Base-by-base conservation (phyloP, 2,329 filamentous ascomycete genomes). In the Curvularia sp. region DNA sequence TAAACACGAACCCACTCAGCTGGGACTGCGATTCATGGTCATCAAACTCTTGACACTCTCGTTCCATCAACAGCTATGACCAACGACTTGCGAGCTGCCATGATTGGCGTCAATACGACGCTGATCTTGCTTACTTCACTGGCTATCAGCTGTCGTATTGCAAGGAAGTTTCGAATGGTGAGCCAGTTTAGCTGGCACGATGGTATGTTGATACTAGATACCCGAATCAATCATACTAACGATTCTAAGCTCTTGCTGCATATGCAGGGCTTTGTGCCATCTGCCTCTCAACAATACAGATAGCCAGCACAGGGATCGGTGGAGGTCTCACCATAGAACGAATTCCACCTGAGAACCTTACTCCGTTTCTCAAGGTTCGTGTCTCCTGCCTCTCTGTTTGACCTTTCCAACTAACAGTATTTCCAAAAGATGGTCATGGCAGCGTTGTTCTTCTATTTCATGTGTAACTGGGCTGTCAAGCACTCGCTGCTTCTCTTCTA, bases 401-500 rank as follows among this genome's bases (percentile, higher is more conserved):
- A 24, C 12, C 2, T 15, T 10, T 7, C 8, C 1, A 9, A 18
- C 52, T 58, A 1, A 58, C 26, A 4, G 5, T 2, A n/a, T 22
- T 20, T 13, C 4, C 2, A 2, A 12, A 20, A 71, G 56, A 42
- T 70, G 24, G 50, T 60, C 51, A 67, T 67, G 66, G 74, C 62
- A 10, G 64, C 70, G 5, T 62, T 65, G 18, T 58, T 73, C 20
- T 77, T 78, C 62, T 80, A 80, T 64, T 77, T 78, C 58, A 56
- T 67, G 43, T 77, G 75, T 53, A 77, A 79, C 54, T 78, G 77
- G 72, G 74, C 71, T 46, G 70, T 79, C 58, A 79, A 79, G 63
- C 68, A 79, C 42, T 77, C 76, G 0, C 68, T 79, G 7, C 69
- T 79, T 7, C 64, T 77, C 55, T 73, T 80, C 65, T 80, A 80